phyloP scores from a whole-genome alignment of 2,329 filamentous ascomycete species.

The Alternaria incomplexa region DNA sequence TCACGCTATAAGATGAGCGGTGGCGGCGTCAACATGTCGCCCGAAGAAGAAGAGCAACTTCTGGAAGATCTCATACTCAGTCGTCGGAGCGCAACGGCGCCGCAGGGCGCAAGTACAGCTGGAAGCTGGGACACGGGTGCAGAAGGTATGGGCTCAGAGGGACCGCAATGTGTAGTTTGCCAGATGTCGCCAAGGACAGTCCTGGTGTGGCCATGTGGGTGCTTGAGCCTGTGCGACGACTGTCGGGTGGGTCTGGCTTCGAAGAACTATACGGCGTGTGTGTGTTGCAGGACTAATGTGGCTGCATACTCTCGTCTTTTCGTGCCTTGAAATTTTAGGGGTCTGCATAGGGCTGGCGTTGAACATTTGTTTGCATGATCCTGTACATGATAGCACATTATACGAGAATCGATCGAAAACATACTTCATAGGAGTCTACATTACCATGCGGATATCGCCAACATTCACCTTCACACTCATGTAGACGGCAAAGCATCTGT shows the following conservation, averaged over 20 bases:
- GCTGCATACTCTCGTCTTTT: conserved; percentile 89
- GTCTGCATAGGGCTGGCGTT: neutral
- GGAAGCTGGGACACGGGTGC: conserved; percentile 71
- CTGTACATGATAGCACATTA: neutral
- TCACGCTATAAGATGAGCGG: conserved; percentile 40
- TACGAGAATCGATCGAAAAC: neutral
- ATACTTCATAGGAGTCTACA: neutral
- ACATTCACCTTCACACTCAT: neutral
- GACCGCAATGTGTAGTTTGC: conserved; percentile 91
- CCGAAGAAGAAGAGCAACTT: conserved; percentile 63
- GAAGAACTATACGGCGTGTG: conserved; percentile 97
- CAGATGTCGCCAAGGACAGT: conserved; percentile 85
- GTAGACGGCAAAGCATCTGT: neutral
- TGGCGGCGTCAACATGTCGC: conserved; percentile 26
- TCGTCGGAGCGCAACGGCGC: conserved; percentile 54
- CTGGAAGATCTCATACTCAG: conserved; percentile 66
- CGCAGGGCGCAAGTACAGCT: conserved; percentile 40
- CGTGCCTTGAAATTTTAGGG: conserved; percentile 66
- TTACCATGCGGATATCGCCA: neutral
- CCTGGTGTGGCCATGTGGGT: conserved; percentile 95
- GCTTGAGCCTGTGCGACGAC: conserved; percentile 91
- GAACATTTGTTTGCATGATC: neutral
- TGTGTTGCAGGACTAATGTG: conserved; percentile 89
- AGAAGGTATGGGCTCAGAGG: conserved; percentile 72
- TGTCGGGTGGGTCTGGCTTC: conserved; percentile 91